Base-by-base conservation (phyloP, 73 alveolate genomes). In the Tetrahymena malaccensis region DNA sequence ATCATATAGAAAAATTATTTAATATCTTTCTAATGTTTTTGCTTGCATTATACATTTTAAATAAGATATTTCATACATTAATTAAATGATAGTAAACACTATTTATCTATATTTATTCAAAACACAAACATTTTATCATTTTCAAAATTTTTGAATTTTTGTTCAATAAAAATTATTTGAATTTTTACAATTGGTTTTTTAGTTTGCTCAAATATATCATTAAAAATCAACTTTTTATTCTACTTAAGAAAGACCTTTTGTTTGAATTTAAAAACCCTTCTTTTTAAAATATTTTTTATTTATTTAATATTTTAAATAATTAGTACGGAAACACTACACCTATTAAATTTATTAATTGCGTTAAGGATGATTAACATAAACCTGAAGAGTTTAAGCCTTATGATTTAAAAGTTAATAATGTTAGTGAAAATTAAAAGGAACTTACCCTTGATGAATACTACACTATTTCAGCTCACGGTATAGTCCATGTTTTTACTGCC, bases 311-410 rank as follows among this genome's bases (percentile, higher is more conserved):
- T 35, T 89, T 85, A 17, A 55, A 85, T 37, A 99, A 99, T 40
- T 94, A 98, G 95, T 97, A 98, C 94, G 99, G 99, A 3, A 97
- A 96, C 95, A 97, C 98, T 84, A 98, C 99, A 16, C 99, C 99
- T 34, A 97, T 98, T 35, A 98, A 98, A 96, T 98, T 98, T 96
- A 85, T 98, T 84, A 98, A 98, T 96, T 98, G 99, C 94, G 97
- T 97, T 84, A 95, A 97, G 43, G 96, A 95, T 13, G 97, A 55
- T 43, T 27, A 93, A 27, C 94, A 93, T 43, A 93, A 97, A 25
- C 97, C 96, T 16, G 97, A 96, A 44, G 93, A 43, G 21, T 98
- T 98, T 96, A 94, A 98, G 94, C 99, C 99, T 25, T 98, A 98
- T 93, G 99, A 98, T 84, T 94, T 98, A 84, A 96, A 95, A 34